Percentiles rank a stretch among this genome's conserved stretches.
Evolutionary conservation across 805 yeast species (phyloP).

Genomic region (Starmera dryadoides): DNA sequence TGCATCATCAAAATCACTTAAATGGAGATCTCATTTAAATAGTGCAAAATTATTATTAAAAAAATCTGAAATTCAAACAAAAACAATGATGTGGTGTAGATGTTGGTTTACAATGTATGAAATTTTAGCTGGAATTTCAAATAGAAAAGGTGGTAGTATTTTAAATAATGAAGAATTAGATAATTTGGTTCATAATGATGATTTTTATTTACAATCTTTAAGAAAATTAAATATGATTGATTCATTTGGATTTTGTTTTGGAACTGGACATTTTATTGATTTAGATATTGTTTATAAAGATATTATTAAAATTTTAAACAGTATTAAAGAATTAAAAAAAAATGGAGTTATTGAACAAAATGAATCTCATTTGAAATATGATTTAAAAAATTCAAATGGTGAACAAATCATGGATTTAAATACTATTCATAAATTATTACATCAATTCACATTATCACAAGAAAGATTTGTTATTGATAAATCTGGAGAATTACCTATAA

Average conservation of each 20-base stretch:
- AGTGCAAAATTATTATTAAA: conserved; percentile 56
- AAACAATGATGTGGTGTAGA: conserved; percentile 44
- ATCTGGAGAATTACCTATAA: too few species aligned
- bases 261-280: conserved; percentile 18
- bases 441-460: too few species aligned
- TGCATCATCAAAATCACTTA: conserved; percentile 43
- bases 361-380: conserved; percentile 5
- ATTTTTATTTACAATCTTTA: conserved; percentile 19
- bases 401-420: too few species aligned
- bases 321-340: conserved; percentile 6
- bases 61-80: conserved; percentile 32
- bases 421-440: too few species aligned
- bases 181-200: conserved; percentile 16
- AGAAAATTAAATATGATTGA: conserved; percentile 34
- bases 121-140: conserved; percentile 47
- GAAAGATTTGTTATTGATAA: too few species aligned
- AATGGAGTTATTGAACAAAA: not conserved
- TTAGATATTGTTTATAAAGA: conserved; percentile 17
- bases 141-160: conserved; percentile 49
- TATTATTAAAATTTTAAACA: conserved; percentile 16
- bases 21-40: conserved; percentile 57
- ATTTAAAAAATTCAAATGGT: too few species aligned
- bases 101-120: conserved; percentile 51
- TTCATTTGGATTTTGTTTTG: conserved; percentile 40
- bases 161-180: conserved; percentile 21